Evolutionary conservation across 148 eudicot genomes (phyloP), one percentile per base, ranked within the genome.

Genomic region (Simmondsia chinensis): DNA sequence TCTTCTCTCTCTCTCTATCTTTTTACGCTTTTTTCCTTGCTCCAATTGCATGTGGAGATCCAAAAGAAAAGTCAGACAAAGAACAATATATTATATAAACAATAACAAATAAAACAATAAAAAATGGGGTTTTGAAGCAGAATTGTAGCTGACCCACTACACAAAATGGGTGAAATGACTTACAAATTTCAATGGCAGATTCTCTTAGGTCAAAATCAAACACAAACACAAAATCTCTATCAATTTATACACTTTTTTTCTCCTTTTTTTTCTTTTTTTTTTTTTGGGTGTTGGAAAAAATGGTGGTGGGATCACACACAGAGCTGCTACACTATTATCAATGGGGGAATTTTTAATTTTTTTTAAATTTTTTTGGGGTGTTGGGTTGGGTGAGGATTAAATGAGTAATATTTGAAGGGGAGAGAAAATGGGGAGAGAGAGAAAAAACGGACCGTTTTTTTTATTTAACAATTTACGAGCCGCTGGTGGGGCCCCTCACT

Each of bases 141-240:
- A 33, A 50, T 30, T 48, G 41, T 55, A 55, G 66, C 62, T 67
- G 67, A 60, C 66, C 38, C 38, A 60, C n/a, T n/a, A n/a, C n/a
- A n/a, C n/a, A n/a, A n/a, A n/a, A n/a, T n/a, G n/a, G n/a, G n/a
- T n/a, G n/a, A n/a, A n/a, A n/a, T n/a, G n/a, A n/a, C 72, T 67
- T 49, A 18, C 66, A 55, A 49, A 60, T 33, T 43, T 67, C 58
- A 55, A 55, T 54, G 57, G 62, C 37, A 33, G 62, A 54, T 32
- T 48, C 44, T 23, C 18, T 39, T 48, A 9, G 55, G 49, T 47
- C 50, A 54, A 57, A 48, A 25, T 16, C 26, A 14, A 49, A 22
- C 27, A 7, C n/a, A 30, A 4, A 12, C 19, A 16, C 9, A 12
- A 27, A 21, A 27, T 28, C 20, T n/a, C 18, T 11, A 33, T 19